Evolutionary conservation across 106 monocot species (phyloP), one percentile per base, ranked within the genome.

Genomic region (Acanthochlamys bracteata): DNA sequence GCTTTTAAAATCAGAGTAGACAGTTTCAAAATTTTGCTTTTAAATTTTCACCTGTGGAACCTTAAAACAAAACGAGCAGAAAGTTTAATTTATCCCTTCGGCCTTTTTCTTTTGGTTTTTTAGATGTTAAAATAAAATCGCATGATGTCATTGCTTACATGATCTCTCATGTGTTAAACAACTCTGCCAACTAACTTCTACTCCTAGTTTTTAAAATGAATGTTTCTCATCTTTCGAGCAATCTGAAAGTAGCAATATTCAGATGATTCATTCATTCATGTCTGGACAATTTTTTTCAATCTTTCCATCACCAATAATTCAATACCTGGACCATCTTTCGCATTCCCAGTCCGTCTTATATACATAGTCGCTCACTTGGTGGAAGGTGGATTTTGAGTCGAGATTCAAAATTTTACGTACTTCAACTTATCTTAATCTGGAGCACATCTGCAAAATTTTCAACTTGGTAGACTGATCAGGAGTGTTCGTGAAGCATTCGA

Each of bases 271-370:
- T 33, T 33, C 33, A 33, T 33, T 33, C 33, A 33, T 33, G 10
- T 49, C 49, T 49, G 49, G 49, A 49, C 49, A 49, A 49, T 49
- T 9, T 49, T 49, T 49, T 49, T 49, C 49, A 49, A 17, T 49
- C 49, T 17, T 49, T 17, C 49, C 49, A 49, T 49, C 49, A 49
- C 49, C 49, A 49, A 49, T 49, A 49, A 49, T 49, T 12, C 15
- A 12, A 49, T 17, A 49, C 49, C 49, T 49, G 49, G 49, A 49
- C 49, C 49, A 49, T 49, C 49, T 3, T 14, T 49, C 49, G 2
- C 49, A 3, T 14, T 17, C 49, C 9, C 49, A 49, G 3, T 17
- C 12, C 49, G 2, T 33, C 6, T 33, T 33, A 4, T 49, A 49
- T 49, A 2, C n/a, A n/a, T n/a, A n/a, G n/a, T n/a, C n/a, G n/a